These are phyloP conservation scores for Phytophthora macrochlamydospora DNA, from an alignment of 352 stramenopile species.

Conservation along the genomic window DNA sequence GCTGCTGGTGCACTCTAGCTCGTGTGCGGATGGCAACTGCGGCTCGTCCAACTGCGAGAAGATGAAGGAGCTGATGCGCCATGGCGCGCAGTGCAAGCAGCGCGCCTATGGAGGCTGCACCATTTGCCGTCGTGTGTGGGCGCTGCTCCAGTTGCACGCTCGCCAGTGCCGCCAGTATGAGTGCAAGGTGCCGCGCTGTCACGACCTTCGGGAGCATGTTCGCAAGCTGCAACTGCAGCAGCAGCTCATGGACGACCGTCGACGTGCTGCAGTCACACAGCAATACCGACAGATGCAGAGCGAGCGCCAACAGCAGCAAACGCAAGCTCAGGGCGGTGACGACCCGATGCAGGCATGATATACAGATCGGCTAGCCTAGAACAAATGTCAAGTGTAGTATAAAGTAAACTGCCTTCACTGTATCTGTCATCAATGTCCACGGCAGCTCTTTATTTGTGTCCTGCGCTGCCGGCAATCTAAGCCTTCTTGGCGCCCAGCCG, in stretches of 20 bases:
- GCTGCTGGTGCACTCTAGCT: slow-evolving; percentile 96
- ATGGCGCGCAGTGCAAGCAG: slow-evolving; percentile 94
- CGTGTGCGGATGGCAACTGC: slow-evolving; percentile 92
- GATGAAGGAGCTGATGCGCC: slow-evolving; percentile 98
- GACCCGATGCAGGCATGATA: slow-evolving; percentile 42
- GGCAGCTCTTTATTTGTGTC: background rate
- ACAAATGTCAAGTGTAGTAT: slow-evolving; percentile 43
- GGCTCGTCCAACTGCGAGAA: slow-evolving; percentile 97
- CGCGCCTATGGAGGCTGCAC: slow-evolving; percentile 93
- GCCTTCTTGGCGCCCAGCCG: slow-evolving; percentile 60
- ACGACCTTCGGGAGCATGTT: slow-evolving; percentile 95
- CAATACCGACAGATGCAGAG: slow-evolving; percentile 88
- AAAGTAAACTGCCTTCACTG: slow-evolving; percentile 43
- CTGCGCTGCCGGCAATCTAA: slow-evolving; percentile 15
- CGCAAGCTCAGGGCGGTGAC: slow-evolving; percentile 40
- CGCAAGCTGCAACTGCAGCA: slow-evolving; percentile 96
- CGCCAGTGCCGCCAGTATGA: slow-evolving; percentile 94
- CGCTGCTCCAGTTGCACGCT: slow-evolving; percentile 97
- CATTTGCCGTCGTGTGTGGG: slow-evolving; percentile 97
- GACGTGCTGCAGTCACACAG: slow-evolving; percentile 87
- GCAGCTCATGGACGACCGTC: slow-evolving; percentile 97
- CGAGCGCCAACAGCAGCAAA: slow-evolving; percentile 43
- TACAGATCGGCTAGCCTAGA: slow-evolving; percentile 18
- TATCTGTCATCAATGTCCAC: slow-evolving; percentile 2
- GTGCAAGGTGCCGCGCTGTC: slow-evolving; percentile 96